A percentile compares a stretch with the other conserved stretches of the same genome.
phyloP scores from a whole-genome alignment of 768 basidiomycete species.

The Chalciporus sphaerocephalus region DNA sequence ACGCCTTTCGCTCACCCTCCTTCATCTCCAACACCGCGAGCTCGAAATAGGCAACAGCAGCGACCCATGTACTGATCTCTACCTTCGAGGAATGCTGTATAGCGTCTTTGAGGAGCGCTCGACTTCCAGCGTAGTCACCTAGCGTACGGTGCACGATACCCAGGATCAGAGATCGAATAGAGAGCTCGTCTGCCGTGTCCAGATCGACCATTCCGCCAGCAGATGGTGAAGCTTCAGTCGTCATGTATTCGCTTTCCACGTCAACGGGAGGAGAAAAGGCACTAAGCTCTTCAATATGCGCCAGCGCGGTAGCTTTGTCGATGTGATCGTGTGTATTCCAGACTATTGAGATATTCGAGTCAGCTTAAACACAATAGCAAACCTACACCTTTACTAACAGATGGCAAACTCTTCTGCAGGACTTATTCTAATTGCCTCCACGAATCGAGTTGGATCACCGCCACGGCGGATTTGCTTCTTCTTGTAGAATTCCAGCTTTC shows the following conservation, averaged over 20 bases:
- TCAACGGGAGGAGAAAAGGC: conserved; percentile 44
- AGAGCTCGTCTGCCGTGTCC: conserved; percentile 68
- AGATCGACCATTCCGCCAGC: conserved; percentile 36
- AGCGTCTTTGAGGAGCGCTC: conserved; percentile 52
- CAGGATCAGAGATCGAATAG: conserved; percentile 62
- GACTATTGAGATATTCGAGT: conserved; percentile 39
- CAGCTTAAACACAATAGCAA: background rate
- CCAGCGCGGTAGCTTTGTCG: conserved; percentile 45
- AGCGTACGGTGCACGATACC: conserved; percentile 63
- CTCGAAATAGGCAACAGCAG: conserved; percentile 64
- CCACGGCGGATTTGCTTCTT: conserved; percentile 57
- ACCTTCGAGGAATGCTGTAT: conserved; percentile 36
- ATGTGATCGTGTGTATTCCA: conserved; percentile 78
- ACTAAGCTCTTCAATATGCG: conserved; percentile 54
- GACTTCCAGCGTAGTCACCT: conserved; percentile 40
- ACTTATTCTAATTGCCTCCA: conserved; percentile 57
- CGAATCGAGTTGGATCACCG: conserved; percentile 48
- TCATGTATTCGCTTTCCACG: conserved; percentile 31
- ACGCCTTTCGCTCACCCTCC: conserved; percentile 43
- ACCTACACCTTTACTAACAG: conserved; percentile 44
- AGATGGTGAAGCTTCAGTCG: background rate
- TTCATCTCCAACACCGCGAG: conserved; percentile 66
- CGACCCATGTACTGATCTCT: conserved; percentile 63
- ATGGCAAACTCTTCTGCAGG: conserved; percentile 72
- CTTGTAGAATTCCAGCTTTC: conserved; percentile 72